These are phyloP conservation scores for Penicillium antarcticum DNA, from an alignment of 495 filamentous ascomycete genomes.

Conservation along the genomic window DNA sequence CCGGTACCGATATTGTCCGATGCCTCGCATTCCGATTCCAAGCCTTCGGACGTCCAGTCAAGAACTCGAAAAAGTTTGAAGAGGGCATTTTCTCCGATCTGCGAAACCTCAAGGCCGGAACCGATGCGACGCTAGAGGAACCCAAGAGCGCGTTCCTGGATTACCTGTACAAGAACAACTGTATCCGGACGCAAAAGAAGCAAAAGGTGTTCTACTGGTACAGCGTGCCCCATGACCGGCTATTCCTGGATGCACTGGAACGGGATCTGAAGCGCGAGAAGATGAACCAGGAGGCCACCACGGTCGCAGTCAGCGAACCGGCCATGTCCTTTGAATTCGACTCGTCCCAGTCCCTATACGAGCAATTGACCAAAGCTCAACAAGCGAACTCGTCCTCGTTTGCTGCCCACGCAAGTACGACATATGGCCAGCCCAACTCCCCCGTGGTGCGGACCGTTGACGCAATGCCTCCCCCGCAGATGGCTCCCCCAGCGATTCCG, in stretches of 20 bases:
- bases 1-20: slow-evolving; percentile 96
- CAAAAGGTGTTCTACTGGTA: slow-evolving; percentile 99
- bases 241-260: slow-evolving; percentile 96
- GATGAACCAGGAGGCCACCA: slow-evolving; percentile 97
- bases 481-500: slow-evolving; percentile 66
- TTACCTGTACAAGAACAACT: slow-evolving; percentile 99
- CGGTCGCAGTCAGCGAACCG: slow-evolving; percentile 91
- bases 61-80: slow-evolving; percentile 99
- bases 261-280: slow-evolving; percentile 97
- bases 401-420: slow-evolving; percentile 73
- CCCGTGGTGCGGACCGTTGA: slow-evolving; percentile 87
- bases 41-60: slow-evolving; percentile 95
- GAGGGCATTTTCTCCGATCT: slow-evolving; percentile 99
- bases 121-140: slow-evolving; percentile 97
- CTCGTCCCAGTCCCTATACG: slow-evolving; percentile 96
- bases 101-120: slow-evolving; percentile 95
- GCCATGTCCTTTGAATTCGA: slow-evolving; percentile 98
- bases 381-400: slow-evolving; percentile 97
- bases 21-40: slow-evolving; percentile 98
- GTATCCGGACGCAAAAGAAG: slow-evolving; percentile 99
- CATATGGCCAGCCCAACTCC: slow-evolving; percentile 78
- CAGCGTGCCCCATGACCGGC: slow-evolving; percentile 94
- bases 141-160: slow-evolving; percentile 98
- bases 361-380: slow-evolving; percentile 99
- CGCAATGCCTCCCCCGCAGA: slow-evolving; percentile 79